A percentile compares a stretch with the other conserved stretches of the same genome.
These are phyloP conservation scores for Parasarocladium wereldwijsianum DNA, from an alignment of 2,329 filamentous ascomycete genomes.

Conservation along the genomic window DNA sequence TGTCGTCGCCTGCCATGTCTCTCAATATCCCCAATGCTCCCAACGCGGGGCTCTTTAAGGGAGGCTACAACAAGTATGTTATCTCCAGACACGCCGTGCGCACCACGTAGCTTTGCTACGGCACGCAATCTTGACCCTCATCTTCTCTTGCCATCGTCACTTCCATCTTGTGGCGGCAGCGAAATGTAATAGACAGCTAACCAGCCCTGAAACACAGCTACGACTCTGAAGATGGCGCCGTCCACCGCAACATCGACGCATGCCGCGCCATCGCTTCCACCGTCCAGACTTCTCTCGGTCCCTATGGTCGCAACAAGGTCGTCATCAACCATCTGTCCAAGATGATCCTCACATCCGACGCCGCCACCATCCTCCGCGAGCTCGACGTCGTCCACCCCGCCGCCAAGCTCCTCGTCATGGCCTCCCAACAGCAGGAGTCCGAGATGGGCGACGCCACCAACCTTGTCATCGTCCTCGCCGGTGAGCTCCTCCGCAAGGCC, in stretches of 20 bases:
- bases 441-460: constrained; percentile 99
- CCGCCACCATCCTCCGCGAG: constrained; percentile 91
- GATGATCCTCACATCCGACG: constrained; percentile 98
- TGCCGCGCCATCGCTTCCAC: constrained; percentile 92
- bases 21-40: constrained; percentile 90
- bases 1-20: constrained; percentile 49
- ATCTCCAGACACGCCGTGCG: constrained; percentile 6
- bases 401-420: constrained; percentile 96
- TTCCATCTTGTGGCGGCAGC: background rate
- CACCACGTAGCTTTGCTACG: constrained; percentile 1
- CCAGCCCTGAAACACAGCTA: too few relatives aligned
- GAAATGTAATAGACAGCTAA: background rate
- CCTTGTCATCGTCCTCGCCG: constrained; percentile 87
- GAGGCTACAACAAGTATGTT: constrained; percentile 84
- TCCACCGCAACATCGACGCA: constrained; percentile 96
- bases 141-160: constrained; percentile 9
- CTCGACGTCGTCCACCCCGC: constrained; percentile 97
- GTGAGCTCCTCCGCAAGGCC: constrained; percentile 90
- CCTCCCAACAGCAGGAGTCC: constrained; percentile 93
- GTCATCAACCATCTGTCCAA: constrained; percentile 99
- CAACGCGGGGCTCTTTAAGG: constrained; percentile 87
- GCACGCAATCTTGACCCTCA: constrained; percentile 11
- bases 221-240: constrained; percentile 96
- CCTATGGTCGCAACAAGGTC: constrained; percentile 97
- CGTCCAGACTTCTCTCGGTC: constrained; percentile 91